These are phyloP conservation scores for Beauveria medogensis DNA, from an alignment of 2,329 filamentous ascomycete species.

Conservation along the genomic window DNA sequence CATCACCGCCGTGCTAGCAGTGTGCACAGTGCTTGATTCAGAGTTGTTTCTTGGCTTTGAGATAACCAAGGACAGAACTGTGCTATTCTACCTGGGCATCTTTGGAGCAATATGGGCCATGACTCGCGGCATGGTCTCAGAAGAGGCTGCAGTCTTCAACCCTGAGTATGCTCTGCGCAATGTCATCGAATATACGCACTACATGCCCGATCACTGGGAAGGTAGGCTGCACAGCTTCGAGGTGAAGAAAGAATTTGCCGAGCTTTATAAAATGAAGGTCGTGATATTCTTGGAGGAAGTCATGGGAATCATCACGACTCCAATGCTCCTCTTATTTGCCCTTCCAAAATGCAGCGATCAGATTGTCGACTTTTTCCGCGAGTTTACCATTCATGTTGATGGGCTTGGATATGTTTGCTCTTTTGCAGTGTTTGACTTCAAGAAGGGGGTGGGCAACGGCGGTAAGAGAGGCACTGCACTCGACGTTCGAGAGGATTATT, in stretches of 20 bases:
- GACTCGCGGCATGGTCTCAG: constrained; percentile 74
- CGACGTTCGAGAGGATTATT: constrained; percentile 87
- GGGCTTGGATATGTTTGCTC: constrained; percentile 94
- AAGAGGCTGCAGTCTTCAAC: constrained; percentile 84
- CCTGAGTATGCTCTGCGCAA: constrained; percentile 82
- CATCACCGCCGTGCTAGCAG: constrained; percentile 73
- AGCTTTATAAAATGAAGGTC: constrained; percentile 85
- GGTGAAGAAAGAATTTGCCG: constrained; percentile 81
- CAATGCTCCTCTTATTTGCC: constrained; percentile 79
- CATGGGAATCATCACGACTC: constrained; percentile 84
- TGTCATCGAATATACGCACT: constrained; percentile 89
- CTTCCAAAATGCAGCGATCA: constrained; percentile 84
- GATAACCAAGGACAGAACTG: constrained; percentile 78
- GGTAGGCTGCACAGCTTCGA: constrained; percentile 87
- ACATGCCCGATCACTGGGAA: constrained; percentile 83
- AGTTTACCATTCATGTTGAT: constrained; percentile 95
- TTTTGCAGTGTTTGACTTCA: constrained; percentile 95
- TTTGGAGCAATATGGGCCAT: constrained; percentile 78
- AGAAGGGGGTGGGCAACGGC: constrained; percentile 57
- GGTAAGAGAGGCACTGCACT: constrained; percentile 32
- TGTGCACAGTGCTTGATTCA: constrained; percentile 80
- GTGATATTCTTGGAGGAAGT: constrained; percentile 90
- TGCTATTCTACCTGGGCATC: constrained; percentile 81
- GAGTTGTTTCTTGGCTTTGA: constrained; percentile 90
- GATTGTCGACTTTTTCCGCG: constrained; percentile 94